A percentile compares a stretch with the other conserved stretches of the same genome.
phyloP scores from a whole-genome alignment of 2,329 filamentous ascomycete genomes.

The Plenodomus biglobosus region DNA sequence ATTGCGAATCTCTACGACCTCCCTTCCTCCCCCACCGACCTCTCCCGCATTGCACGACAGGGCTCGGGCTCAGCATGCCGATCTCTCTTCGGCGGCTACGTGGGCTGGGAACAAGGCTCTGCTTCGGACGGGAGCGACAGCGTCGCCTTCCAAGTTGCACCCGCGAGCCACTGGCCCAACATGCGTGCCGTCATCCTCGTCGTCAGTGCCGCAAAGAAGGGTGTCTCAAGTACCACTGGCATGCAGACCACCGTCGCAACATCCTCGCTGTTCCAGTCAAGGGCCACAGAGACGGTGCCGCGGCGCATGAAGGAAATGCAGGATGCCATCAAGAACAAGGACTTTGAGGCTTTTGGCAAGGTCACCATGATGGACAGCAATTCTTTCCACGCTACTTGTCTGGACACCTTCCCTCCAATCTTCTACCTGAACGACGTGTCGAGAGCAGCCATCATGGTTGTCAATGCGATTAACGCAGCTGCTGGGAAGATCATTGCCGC shows the following conservation, averaged over 20 bases:
- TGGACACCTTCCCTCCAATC: constrained; percentile 95
- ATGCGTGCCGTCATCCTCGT: constrained; percentile 94
- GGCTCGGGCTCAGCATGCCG: constrained; percentile 94
- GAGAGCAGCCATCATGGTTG: constrained; percentile 79
- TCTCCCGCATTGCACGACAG: constrained; percentile 87
- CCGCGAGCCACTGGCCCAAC: constrained; percentile 87
- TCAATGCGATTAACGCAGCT: constrained; percentile 82
- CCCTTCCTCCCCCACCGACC: constrained; percentile 74
- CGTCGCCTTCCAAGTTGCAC: constrained; percentile 82
- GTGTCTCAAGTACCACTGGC: constrained; percentile 84
- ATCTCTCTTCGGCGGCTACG: constrained; percentile 91
- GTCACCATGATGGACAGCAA: constrained; percentile 97
- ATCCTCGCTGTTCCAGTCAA: constrained; percentile 79
- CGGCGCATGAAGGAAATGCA: constrained; percentile 83
- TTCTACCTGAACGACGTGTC: constrained; percentile 98
- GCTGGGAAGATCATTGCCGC: constrained; percentile 81
- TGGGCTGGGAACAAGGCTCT: constrained; percentile 85
- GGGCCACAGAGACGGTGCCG: constrained; percentile 76
- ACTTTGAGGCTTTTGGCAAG: constrained; percentile 85
- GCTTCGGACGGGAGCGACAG: constrained; percentile 81
- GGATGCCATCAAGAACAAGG: constrained; percentile 71
- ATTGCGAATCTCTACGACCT: constrained; percentile 92
- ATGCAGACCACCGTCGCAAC: constrained; percentile 98
- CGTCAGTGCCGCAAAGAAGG: constrained; percentile 91
- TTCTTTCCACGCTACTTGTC: constrained; percentile 91